Evolutionary conservation across 148 eudicot genomes (phyloP), one percentile per base, ranked within the genome.

Genomic region (Rhododendron simsii): DNA sequence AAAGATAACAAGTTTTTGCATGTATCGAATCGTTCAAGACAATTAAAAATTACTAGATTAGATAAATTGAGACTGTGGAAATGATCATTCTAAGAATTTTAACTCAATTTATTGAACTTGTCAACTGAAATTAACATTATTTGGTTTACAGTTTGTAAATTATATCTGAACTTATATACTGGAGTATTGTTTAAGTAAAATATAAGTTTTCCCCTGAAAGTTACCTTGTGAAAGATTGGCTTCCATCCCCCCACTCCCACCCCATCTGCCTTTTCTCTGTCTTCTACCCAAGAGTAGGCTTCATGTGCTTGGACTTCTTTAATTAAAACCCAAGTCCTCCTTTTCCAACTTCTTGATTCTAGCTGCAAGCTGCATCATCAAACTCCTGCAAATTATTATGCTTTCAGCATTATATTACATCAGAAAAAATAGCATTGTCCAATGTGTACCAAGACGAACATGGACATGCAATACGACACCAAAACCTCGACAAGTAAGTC

Each of bases 281-380:
- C 57, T 69, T 71, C n/a, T 28, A 44, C 85, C 16, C 10, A 30
- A 14, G 4, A 69, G 85, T 69, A 83, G 85, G 85, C 85, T 45
- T 39, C 85, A 83, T 83, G 79, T 83, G 75, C 53, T 63, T 83
- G 77, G 48, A 57, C 1, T 82, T 83, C 21, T 41, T 65, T 83
- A 28, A 5, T 39, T 39, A 39, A 5, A 63, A 65, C 67, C 30
- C 37, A 55, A 28, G 33, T 20, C 28, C n/a, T 23, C 59, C 20
- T 35, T 37, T 63, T 11, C 26, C 84, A 3, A 23, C 9, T 48
- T 71, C 79, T 83, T 48, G 15, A n/a, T 57, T 21, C 23, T 2
- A 28, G 23, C 75, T 41, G 20, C n/a, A 3, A 39, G 44, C 44
- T 37, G 8, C 55, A 48, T 63, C 83, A 53, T 33, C 6, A 39